Conservation (phyloP, 148 eudicot species). For the Drosera capensis region DNA sequence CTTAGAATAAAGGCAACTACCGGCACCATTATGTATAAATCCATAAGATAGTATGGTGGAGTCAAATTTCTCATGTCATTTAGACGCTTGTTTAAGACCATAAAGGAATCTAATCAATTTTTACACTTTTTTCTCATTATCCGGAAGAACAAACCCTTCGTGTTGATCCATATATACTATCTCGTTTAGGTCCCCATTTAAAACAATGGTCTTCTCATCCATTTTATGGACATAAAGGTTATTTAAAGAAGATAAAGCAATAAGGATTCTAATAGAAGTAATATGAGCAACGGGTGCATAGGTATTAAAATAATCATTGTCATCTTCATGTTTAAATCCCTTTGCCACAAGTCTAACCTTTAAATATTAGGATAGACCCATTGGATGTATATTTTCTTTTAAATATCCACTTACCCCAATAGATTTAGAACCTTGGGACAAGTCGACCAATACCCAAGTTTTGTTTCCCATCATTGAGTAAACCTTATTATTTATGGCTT, state of each 20-base stretch:
- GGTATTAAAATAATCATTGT: conserved; percentile 6
- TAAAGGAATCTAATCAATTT: conserved; percentile 2
- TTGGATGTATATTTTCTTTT: conserved; percentile 1
- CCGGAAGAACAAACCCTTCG: background rate
- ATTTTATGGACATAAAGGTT: conserved; percentile 5
- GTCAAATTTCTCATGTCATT: conserved; percentile 7
- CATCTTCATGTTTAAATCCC: background rate
- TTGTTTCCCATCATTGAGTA: conserved; percentile 2
- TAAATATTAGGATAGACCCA: background rate
- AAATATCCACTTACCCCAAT: conserved; percentile 9
- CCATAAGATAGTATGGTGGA: background rate
- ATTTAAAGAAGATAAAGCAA: conserved; percentile 7
- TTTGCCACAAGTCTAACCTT: conserved; percentile 7
- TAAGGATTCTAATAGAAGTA: conserved; percentile 5
- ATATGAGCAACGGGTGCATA: conserved; percentile 5
- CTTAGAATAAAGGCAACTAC: conserved; percentile 3
- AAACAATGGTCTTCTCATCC: conserved; percentile 1
- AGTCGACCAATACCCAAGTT: conserved; percentile 4
- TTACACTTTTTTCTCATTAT: conserved; percentile 3
- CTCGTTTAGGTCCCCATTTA: conserved; percentile 3
- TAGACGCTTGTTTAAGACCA: conserved; percentile 2
- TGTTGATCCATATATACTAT: background rate
- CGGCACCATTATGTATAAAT: background rate
- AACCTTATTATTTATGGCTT: conserved; percentile 8
- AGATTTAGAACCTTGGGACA: conserved; percentile 6